Percentiles rank a stretch among this genome's conserved stretches.
These are phyloP conservation scores for Coniferiporia sulphurascens DNA, from an alignment of 1,284 basidiomycete genomes.

Conservation along the genomic window DNA sequence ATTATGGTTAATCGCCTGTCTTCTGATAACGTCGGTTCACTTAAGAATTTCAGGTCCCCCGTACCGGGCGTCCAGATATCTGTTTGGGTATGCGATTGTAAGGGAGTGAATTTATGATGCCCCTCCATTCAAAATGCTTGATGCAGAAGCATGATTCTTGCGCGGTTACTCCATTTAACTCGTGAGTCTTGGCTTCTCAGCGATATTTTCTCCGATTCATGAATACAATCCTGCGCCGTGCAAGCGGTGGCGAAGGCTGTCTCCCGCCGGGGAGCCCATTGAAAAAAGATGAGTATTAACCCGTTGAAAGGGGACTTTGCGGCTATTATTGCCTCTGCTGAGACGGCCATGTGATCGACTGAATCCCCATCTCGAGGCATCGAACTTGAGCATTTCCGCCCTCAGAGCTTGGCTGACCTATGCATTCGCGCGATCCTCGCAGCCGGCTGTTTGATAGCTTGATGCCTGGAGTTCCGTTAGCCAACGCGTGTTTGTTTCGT, in stretches of 20 bases:
- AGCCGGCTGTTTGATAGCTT: background rate
- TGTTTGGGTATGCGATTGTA: too few relatives aligned
- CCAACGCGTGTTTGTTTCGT: background rate
- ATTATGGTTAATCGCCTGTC: background rate
- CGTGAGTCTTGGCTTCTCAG: background rate
- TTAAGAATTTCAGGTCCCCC: background rate
- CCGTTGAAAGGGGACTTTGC: background rate
- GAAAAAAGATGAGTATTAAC: background rate
- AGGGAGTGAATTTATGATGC: too few relatives aligned
- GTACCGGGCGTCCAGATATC: background rate
- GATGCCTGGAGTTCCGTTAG: too few relatives aligned
- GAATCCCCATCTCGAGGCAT: background rate
- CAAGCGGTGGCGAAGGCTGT: too few relatives aligned
- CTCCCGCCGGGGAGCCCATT: too few relatives aligned
- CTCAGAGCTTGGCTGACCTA: too few relatives aligned
- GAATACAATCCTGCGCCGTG: background rate
- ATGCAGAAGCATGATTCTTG: background rate
- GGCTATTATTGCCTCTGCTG: background rate
- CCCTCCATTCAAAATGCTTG: background rate
- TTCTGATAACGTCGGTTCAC: background rate
- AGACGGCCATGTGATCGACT: background rate
- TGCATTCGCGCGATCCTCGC: background rate
- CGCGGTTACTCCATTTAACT: background rate
- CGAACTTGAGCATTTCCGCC: too few relatives aligned
- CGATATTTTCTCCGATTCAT: background rate